Evolutionary conservation across 1,284 basidiomycete genomes (phyloP), one percentile per base, ranked within the genome.

Genomic region (Cutaneotrichosporon sp.): DNA sequence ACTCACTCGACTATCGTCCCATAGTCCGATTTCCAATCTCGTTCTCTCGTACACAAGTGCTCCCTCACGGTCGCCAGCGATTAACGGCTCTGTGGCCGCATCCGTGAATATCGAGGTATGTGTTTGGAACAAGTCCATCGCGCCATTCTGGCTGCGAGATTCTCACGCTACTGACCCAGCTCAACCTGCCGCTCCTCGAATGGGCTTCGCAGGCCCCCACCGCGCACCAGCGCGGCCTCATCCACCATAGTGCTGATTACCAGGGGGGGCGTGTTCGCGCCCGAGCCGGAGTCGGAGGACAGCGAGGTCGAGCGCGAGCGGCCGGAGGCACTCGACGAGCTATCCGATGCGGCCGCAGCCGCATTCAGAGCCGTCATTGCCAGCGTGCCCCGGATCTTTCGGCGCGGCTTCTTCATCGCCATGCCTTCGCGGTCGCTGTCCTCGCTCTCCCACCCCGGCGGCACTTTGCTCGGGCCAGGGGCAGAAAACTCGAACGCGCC

Each of bases 141-240:
- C n/a, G n/a, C n/a, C n/a, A n/a, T n/a, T n/a, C n/a, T n/a, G n/a
- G n/a, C n/a, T n/a, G n/a, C n/a, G n/a, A n/a, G n/a, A n/a, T n/a
- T n/a, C n/a, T n/a, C n/a, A n/a, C n/a, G n/a, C n/a, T n/a, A n/a
- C 35, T 39, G 37, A 12, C 10, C 25, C 32, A 46, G 35, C 33
- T 45, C 50, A 6, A 33, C 7, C 26, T 37, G 46, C 55, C 63
- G 66, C 54, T 71, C 69, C 49, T 68, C 67, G 46, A 71, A 71
- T 1, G 69, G 69, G 54, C 68, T 70, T 10, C 62, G 46, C 22
- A 70, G 50, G 22, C 49, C 61, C 10, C 49, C 55, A 4, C 24
- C 46, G 3, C 38, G 44, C 26, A 10, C 48, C 22, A 46, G 10
- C 4, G 39, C 38, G 24, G 43, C 34, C 17, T 44, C 44, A 27